These are phyloP conservation scores for Trichosanthes truncata DNA, from an alignment of 306 rosid species.

Conservation along the genomic window DNA sequence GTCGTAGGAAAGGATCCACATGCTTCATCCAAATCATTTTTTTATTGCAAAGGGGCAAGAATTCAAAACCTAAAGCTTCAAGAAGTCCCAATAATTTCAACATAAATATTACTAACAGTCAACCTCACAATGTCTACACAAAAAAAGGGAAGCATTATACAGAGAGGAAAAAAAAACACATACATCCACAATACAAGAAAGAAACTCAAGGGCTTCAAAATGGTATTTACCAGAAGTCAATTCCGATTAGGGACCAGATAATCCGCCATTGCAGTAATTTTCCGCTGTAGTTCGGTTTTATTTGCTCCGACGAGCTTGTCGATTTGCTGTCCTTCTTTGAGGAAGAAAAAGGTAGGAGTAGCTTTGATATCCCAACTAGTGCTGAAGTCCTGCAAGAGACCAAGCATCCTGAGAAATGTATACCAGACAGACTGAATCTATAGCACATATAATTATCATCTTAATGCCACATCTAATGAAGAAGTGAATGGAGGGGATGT, in stretches of 20 bases:
- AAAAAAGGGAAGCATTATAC: neutral
- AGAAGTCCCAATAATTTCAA: neutral
- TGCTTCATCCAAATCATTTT: neutral
- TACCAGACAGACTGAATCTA: too few relatives aligned
- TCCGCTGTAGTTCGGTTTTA: conserved; percentile 81
- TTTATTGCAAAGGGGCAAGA: neutral
- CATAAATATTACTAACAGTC: neutral
- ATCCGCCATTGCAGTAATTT: conserved; percentile 46
- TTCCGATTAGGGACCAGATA: conserved; percentile 16
- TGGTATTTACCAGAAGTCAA: conserved; percentile 16
- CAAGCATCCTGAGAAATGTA: neutral
- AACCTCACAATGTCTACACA: neutral
- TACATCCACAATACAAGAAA: neutral
- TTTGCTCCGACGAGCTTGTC: conserved; percentile 99
- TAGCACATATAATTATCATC: neutral
- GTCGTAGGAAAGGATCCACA: neutral
- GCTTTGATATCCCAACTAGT: conserved; percentile 95
- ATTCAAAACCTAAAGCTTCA: neutral
- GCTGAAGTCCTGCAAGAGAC: conserved; percentile 70
- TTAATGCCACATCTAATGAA: neutral
- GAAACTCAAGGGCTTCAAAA: neutral
- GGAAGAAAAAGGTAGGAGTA: conserved; percentile 96
- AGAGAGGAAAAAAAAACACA: neutral
- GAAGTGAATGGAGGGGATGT: neutral
- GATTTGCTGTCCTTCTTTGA: conserved; percentile 65